These are phyloP conservation scores for Ogataea nitratoaversa DNA, from an alignment of 805 yeast species.

Conservation along the genomic window DNA sequence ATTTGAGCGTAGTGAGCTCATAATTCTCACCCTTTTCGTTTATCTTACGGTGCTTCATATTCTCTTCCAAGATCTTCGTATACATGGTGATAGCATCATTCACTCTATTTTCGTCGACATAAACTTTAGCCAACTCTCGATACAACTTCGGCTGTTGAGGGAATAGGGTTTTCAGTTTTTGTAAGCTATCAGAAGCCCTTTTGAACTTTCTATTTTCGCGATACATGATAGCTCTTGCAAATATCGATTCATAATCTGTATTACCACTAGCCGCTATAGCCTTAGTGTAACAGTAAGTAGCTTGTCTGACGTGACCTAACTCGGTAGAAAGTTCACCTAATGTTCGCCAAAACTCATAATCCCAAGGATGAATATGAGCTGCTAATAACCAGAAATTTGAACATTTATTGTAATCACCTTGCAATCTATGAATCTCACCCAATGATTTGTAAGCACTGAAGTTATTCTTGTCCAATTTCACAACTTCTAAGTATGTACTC, in stretches of 20 bases:
- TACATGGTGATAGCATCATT: slow-evolving; percentile 75
- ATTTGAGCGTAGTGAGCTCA: slow-evolving; percentile 40
- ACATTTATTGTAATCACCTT: slow-evolving; percentile 65
- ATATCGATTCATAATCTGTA: slow-evolving; percentile 51
- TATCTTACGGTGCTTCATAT: slow-evolving; percentile 39
- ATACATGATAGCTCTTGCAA: slow-evolving; percentile 64
- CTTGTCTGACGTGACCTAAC: slow-evolving; percentile 68
- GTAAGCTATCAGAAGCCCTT: slow-evolving; percentile 71
- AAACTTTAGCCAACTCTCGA: slow-evolving; percentile 54
- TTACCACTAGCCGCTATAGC: slow-evolving; percentile 45
- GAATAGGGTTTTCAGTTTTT: slow-evolving; percentile 47
- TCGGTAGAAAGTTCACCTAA: slow-evolving; percentile 67
- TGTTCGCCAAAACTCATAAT: slow-evolving; percentile 71
- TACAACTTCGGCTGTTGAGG: slow-evolving; percentile 60
- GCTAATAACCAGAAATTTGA: slow-evolving; percentile 80
- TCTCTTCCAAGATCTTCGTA: slow-evolving; percentile 56
- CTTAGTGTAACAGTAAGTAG: slow-evolving; percentile 70
- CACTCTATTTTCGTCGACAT: slow-evolving; percentile 52
- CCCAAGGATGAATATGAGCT: slow-evolving; percentile 71
- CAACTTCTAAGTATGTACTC: slow-evolving; percentile 59
- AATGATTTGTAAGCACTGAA: slow-evolving; percentile 82
- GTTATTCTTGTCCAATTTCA: slow-evolving; percentile 71
- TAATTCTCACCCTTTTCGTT: slow-evolving; percentile 19
- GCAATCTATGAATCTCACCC: slow-evolving; percentile 75
- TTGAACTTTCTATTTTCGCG: slow-evolving; percentile 62